A percentile compares a stretch with the other conserved stretches of the same genome.
phyloP scores from a whole-genome alignment of 176 grass and related monocot species.

The Zea luxurians region DNA sequence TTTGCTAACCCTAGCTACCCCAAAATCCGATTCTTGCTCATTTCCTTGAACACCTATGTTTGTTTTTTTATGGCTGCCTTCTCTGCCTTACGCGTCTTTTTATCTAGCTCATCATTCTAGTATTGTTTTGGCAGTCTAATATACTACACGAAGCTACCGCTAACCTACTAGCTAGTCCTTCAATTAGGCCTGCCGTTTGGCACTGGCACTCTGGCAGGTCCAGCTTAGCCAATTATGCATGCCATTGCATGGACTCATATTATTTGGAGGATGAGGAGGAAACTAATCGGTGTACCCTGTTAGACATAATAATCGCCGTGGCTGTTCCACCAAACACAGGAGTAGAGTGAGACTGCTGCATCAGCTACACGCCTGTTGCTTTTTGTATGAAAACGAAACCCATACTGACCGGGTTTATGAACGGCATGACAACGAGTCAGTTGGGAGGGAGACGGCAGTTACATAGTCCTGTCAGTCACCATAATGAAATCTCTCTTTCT shows the following conservation, averaged over 20 bases:
- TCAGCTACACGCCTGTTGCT: background rate
- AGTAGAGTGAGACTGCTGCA: background rate
- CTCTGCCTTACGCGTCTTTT: background rate
- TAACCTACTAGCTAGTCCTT: background rate
- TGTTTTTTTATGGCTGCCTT: slow-evolving; percentile 18
- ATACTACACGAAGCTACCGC: no score
- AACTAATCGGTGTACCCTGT: background rate
- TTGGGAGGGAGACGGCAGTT: slow-evolving; percentile 26
- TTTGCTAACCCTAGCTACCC: no score
- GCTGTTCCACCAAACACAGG: slow-evolving; percentile 9
- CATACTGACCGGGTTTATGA: background rate
- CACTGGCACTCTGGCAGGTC: slow-evolving; percentile 4
- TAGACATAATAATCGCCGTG: background rate
- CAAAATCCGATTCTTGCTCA: background rate
- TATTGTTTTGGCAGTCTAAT: no score
- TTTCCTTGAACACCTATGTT: background rate
- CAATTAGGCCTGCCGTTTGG: slow-evolving; percentile 37
- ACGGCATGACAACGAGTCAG: slow-evolving; percentile 1
- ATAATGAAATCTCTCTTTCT: background rate
- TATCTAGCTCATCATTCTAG: background rate
- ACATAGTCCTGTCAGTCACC: background rate
- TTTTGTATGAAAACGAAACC: slow-evolving; percentile 7
- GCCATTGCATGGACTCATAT: background rate
- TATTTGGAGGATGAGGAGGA: background rate
- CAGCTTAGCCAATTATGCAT: slow-evolving; percentile 8